Evolutionary conservation across 1,139 yeast species (phyloP), one percentile per base, ranked within the genome.

Genomic region (Scheffersomyces stambukii): DNA sequence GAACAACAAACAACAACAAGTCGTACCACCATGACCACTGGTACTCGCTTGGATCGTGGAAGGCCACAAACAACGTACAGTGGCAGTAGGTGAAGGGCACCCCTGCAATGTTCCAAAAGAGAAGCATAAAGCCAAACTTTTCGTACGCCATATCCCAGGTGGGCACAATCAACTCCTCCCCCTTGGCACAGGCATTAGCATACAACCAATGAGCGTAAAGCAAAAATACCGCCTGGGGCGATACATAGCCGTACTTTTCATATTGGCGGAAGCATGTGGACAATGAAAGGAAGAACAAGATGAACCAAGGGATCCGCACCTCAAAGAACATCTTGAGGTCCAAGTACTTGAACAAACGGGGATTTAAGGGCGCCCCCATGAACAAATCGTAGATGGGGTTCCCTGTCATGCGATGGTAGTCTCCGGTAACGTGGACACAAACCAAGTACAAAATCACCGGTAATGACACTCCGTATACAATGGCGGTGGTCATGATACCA

Each of bases 101-200:
- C 47, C 98, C 98, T 21, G 97, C 96, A 58, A 91, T 86, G 64
- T 91, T 91, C 98, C 98, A 91, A 70, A 91, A 91, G 46, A 89
- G 77, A 44, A 91, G 76, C 96, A 91, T 88, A 67, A 93, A 91
- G 8, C 98, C 98, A 48, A 91, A 91, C 62, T 93, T 91, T 58
- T 91, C 98, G 58, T 91, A 91, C 26, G 95, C 96, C 96, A 91
- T 89, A 58, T 91, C 98, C 98, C 98, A 91, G 12, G 96, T 82
- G 41, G 97, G 96, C 36, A 89, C 95, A 55, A 91, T 89, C 48
- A 89, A 69, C 55, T 93, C 97, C 63, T 91, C 98, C 43, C 96
- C 98, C 62, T 91, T 91, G 37, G 95, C 82, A 62, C 97, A 91
- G 3, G 96, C 96, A 53, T 91, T 91, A 41, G 95, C 96, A 51